Conservation (phyloP, 2,329 filamentous ascomycete genomes). For the Thermomyces lanuginosus region DNA sequence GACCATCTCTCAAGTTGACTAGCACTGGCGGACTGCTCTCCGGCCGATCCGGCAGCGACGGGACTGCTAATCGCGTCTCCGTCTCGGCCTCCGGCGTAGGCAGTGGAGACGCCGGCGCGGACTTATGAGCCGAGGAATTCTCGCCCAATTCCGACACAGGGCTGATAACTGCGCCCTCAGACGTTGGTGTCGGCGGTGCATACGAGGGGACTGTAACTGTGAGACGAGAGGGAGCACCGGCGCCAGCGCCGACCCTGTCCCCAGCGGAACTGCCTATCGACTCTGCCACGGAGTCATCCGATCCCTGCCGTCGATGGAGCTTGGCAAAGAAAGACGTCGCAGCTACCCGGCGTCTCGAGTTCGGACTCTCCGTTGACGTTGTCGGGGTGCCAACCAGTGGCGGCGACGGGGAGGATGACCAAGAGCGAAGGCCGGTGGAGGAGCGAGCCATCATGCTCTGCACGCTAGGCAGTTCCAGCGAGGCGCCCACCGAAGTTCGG, state of each 20-base stretch:
- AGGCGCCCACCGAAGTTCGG: constrained; percentile 25
- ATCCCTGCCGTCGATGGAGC: constrained; percentile 15
- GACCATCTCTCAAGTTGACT: too few species aligned
- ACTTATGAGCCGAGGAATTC: too few species aligned
- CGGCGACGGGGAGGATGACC: constrained; percentile 22
- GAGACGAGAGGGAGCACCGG: too few species aligned
- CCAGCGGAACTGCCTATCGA: too few species aligned
- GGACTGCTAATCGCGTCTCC: too few species aligned
- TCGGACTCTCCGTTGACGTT: constrained; percentile 22
- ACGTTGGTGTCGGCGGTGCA: constrained; percentile 25
- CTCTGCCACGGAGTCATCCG: constrained; percentile 19
- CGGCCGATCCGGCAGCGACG: constrained; percentile 4
- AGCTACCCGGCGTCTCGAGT: too few species aligned
- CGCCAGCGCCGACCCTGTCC: too few species aligned
- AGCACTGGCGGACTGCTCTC: constrained; percentile 6
- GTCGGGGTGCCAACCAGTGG: too few species aligned
- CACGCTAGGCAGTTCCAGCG: constrained; percentile 31
- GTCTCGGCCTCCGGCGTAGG: constrained; percentile 11
- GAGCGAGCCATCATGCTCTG: constrained; percentile 32
- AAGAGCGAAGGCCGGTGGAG: too few species aligned
- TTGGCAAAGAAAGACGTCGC: constrained; percentile 16
- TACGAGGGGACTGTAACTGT: constrained; percentile 21
- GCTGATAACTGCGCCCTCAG: constrained; percentile 9
- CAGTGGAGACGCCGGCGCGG: too few species aligned
- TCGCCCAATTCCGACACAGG: too few species aligned